phyloP scores from a whole-genome alignment of 192 early-diverging fungal genomes.

The Coemansia asiatica region DNA sequence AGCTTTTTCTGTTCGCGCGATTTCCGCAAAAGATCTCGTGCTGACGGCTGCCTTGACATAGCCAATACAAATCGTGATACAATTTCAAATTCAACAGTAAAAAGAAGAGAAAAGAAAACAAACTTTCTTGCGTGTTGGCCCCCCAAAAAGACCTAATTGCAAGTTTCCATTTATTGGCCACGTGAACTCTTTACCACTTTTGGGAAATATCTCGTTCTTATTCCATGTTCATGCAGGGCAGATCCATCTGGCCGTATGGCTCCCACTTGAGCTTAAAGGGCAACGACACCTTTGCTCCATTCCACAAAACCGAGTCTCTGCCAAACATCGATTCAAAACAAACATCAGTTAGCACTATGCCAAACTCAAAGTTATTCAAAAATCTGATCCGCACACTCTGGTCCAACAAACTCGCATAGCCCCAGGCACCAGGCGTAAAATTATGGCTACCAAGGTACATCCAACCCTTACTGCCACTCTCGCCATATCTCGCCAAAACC shows the following conservation, averaged over 20 bases:
- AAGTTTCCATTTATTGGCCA: background rate
- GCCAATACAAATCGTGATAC: no score
- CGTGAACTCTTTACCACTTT: no score
- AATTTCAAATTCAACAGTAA: no score
- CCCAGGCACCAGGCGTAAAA: conserved; percentile 46
- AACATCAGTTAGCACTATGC: conserved; percentile 27
- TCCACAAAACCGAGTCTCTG: conserved; percentile 24
- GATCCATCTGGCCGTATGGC: conserved; percentile 16
- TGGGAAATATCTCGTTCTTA: no score
- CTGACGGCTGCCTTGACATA: conserved; percentile 27
- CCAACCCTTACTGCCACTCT: conserved; percentile 20
- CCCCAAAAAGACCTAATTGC: no score
- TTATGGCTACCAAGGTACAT: conserved; percentile 49
- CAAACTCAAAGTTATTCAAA: conserved; percentile 51
- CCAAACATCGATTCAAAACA: conserved; percentile 24
- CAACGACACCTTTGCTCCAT: conserved; percentile 21
- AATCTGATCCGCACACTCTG: background rate
- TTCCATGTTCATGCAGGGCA: conserved; percentile 10
- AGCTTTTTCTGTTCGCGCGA: conserved; percentile 43
- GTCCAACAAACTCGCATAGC: background rate
- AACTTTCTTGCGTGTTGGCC: no score
- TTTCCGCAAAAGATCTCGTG: conserved; percentile 37
- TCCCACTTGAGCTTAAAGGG: conserved; percentile 35
- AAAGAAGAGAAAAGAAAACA: background rate
- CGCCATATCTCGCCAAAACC: conserved; percentile 18